phyloP scores from a whole-genome alignment of 148 eudicot genomes.

The Linanthus parryae region DNA sequence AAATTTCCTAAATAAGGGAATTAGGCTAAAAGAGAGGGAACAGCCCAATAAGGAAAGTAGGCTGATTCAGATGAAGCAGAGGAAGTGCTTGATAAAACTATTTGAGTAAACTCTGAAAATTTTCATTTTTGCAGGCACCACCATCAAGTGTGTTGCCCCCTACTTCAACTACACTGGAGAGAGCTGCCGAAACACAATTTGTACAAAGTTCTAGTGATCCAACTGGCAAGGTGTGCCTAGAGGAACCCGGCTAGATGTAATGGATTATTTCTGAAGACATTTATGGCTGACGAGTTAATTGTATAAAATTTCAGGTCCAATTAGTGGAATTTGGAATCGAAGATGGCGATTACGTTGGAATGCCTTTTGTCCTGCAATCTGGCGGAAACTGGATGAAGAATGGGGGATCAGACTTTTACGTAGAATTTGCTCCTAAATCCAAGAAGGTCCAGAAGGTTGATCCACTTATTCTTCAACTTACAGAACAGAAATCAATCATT shows the following conservation, averaged over 20 bases:
- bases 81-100: no score
- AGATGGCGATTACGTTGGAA: slow-evolving; percentile 63
- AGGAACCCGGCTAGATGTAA: no score
- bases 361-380: slow-evolving; percentile 90
- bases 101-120: not conserved
- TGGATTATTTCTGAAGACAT: no score
- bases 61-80: no score
- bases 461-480: no score
- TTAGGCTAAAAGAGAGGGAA: no score
- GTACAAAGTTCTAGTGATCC: slow-evolving; percentile 36
- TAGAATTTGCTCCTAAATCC: slow-evolving; percentile 36
- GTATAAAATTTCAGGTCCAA: slow-evolving; percentile 41
- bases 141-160: slow-evolving; percentile 64
- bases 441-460: slow-evolving; percentile 37
- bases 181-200: slow-evolving; percentile 67
- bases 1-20: no score
- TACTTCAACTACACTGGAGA: slow-evolving; percentile 55
- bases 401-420: slow-evolving; percentile 76
- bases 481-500: no score
- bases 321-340: slow-evolving; percentile 56
- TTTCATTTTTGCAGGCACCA: slow-evolving; percentile 48
- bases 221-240: slow-evolving; percentile 42
- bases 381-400: slow-evolving; percentile 83
- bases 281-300: no score
- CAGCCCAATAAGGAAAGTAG: no score